A percentile compares a stretch with the other conserved stretches of the same genome.
phyloP scores from a whole-genome alignment of 2,329 filamentous ascomycete species.

The Sclerotiophoma versabilis region DNA sequence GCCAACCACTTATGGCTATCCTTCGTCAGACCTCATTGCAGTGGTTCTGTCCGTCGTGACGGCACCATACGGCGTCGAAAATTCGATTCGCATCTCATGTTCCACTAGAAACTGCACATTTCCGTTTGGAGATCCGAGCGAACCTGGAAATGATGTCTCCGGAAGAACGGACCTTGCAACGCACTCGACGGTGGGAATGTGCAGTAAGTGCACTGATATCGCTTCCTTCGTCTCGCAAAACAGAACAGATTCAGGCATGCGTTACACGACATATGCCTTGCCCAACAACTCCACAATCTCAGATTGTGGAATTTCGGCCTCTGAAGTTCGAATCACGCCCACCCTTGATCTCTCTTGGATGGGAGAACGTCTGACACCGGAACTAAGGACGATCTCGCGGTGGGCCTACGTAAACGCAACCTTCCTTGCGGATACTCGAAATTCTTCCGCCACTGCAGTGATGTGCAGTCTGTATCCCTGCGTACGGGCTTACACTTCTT shows the following conservation, averaged over 20 bases:
- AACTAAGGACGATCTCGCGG: neutral
- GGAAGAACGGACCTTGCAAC: neutral
- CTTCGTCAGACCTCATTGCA: neutral
- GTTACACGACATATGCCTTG: too few relatives aligned
- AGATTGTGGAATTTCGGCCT: too few relatives aligned
- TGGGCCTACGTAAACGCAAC: slow-evolving; percentile 4
- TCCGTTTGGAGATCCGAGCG: neutral
- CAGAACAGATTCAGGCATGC: too few relatives aligned
- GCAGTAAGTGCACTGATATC: neutral
- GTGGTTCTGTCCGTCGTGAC: neutral
- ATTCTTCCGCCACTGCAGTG: neutral
- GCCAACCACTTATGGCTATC: too few relatives aligned
- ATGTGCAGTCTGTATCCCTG: slow-evolving; percentile 6
- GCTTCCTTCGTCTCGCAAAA: neutral
- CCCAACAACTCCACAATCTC: too few relatives aligned
- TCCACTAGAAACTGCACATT: slow-evolving; percentile 5
- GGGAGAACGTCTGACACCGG: neutral
- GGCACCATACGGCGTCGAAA: neutral
- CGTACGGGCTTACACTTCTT: neutral
- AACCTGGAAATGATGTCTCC: too few relatives aligned
- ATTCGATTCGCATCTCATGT: neutral
- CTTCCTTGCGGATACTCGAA: neutral
- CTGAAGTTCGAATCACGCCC: too few relatives aligned
- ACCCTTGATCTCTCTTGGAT: neutral
- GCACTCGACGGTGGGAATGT: slow-evolving; percentile 2